A percentile compares a stretch with the other conserved stretches of the same genome.
These are phyloP conservation scores for Chalciporus piperatus DNA, from an alignment of 768 basidiomycete species.

Conservation along the genomic window DNA sequence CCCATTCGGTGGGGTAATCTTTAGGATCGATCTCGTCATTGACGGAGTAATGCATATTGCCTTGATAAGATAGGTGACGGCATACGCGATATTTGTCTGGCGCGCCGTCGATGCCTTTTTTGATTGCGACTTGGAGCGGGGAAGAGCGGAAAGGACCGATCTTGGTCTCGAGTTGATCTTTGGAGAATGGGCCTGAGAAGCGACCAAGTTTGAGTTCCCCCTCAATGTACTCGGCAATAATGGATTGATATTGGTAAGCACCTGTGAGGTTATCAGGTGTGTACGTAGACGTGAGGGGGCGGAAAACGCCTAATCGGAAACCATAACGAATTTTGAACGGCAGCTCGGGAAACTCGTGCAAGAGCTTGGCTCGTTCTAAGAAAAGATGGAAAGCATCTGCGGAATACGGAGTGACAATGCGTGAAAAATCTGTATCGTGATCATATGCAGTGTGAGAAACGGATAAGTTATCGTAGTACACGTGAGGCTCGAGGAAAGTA, in stretches of 20 bases:
- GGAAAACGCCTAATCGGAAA: background rate
- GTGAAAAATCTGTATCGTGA: background rate
- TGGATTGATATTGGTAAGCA: background rate
- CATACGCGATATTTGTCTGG: background rate
- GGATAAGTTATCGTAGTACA: background rate
- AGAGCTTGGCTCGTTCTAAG: background rate
- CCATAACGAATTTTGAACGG: background rate
- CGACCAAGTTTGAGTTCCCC: background rate
- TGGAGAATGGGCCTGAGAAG: background rate
- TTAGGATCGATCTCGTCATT: background rate
- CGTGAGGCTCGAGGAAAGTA: background rate
- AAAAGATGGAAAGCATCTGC: background rate
- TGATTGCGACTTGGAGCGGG: background rate
- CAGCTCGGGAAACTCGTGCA: background rate
- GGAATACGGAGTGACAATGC: background rate
- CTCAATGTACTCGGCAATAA: background rate
- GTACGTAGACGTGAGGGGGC: background rate
- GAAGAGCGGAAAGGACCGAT: background rate
- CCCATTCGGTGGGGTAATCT: background rate
- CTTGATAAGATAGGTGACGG: background rate
- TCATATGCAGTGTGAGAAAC: background rate
- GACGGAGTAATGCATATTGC: background rate
- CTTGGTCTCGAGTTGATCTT: background rate
- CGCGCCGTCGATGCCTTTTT: background rate
- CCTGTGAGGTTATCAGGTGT: background rate